Percentiles rank a stretch among this genome's conserved stretches.
phyloP scores from a whole-genome alignment of 164 flowering plant species.

The Akebia trifoliata region DNA sequence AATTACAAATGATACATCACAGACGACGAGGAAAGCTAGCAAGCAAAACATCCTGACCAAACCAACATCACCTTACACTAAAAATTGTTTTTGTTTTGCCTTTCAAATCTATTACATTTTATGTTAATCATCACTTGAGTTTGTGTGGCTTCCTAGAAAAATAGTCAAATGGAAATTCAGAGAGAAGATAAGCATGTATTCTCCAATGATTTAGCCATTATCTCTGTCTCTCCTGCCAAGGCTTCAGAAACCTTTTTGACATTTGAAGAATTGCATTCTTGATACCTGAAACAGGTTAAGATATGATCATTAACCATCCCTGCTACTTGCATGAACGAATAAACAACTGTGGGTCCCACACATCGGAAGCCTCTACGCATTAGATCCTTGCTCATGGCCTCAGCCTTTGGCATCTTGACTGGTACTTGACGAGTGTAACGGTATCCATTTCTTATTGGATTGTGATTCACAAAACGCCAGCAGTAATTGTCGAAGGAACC shows the following conservation, averaged over 20 bases:
- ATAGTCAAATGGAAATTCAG: not conserved
- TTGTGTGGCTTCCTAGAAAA: constrained; percentile 13
- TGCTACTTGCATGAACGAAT: constrained; percentile 85
- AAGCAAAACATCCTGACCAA: not conserved
- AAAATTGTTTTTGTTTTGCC: not conserved
- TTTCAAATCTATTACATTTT: constrained; percentile 7
- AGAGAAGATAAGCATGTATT: constrained; percentile 19
- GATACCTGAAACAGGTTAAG: constrained; percentile 63
- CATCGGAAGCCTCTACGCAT: constrained; percentile 82
- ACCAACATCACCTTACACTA: not conserved
- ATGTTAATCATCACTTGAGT: not conserved
- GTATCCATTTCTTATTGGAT: constrained; percentile 52
- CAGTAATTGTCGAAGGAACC: constrained; percentile 81
- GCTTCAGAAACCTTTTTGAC: constrained; percentile 20
- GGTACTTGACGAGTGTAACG: constrained; percentile 77
- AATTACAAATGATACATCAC: constrained; percentile 5
- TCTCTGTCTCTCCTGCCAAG: constrained; percentile 19
- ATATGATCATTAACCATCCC: constrained; percentile 87
- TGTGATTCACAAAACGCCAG: constrained; percentile 78
- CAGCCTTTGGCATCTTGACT: constrained; percentile 82
- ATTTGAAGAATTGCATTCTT: constrained; percentile 33
- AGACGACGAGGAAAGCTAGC: not conserved
- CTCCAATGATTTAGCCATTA: constrained; percentile 20
- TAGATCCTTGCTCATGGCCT: constrained; percentile 77
- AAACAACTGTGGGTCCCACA: constrained; percentile 75